phyloP scores from a whole-genome alignment of 2,329 filamentous ascomycete genomes.

The Elsinoe necatrix region DNA sequence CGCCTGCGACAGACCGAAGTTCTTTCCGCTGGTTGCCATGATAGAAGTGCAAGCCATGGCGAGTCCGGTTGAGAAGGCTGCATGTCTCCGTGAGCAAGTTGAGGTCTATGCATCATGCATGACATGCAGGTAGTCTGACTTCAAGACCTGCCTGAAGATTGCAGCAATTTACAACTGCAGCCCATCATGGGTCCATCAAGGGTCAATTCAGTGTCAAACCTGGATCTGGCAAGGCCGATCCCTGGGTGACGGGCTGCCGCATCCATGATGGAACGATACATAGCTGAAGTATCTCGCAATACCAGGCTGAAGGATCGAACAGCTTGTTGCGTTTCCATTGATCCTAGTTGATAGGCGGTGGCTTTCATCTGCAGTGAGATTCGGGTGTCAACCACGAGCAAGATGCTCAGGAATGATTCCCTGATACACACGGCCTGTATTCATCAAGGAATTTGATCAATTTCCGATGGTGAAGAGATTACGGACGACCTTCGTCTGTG shows the following conservation, averaged over 20 bases:
- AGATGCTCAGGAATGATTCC: no score
- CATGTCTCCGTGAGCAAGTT: not conserved
- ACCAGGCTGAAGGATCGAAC: not conserved
- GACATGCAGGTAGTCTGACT: not conserved
- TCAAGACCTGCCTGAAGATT: no score
- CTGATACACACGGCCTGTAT: no score
- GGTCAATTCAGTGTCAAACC: not conserved
- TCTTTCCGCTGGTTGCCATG: not conserved
- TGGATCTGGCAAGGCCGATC: not conserved
- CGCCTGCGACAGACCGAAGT: not conserved
- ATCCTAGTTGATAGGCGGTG: no score
- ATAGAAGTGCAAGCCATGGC: not conserved
- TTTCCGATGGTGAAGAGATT: no score
- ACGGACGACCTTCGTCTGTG: not conserved
- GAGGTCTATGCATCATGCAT: not conserved
- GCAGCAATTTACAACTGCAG: no score
- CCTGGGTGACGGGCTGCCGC: not conserved
- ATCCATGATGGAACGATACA: not conserved
- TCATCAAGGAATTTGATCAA: no score
- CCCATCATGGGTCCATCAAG: no score
- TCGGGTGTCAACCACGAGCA: no score
- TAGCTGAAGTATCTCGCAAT: not conserved
- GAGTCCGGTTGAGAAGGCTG: not conserved
- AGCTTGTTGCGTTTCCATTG: not conserved
- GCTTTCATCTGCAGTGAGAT: no score